phyloP scores from a whole-genome alignment of 225 moss, liverwort and hornwort species.

The Marchantia polymorpha region DNA sequence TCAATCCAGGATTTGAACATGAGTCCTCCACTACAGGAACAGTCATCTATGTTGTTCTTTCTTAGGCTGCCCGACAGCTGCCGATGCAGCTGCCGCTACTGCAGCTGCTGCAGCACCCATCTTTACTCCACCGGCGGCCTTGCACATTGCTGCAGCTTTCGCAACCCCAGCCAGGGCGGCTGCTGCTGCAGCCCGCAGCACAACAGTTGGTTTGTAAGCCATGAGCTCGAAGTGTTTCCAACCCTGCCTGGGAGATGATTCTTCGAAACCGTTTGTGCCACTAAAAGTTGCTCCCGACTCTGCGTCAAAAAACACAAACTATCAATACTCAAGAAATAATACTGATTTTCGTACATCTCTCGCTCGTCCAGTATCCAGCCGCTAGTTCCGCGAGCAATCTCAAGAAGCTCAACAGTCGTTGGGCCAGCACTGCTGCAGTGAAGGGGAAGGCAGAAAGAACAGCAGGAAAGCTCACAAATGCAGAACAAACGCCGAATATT shows the following conservation, averaged over 20 bases:
- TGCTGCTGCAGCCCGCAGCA: conserved; percentile 74
- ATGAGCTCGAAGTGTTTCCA: conserved; percentile 18
- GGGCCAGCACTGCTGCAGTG: no score
- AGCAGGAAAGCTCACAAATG: no score
- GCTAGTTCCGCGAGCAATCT: no score
- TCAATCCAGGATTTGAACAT: not conserved
- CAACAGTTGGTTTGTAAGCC: conserved; percentile 74
- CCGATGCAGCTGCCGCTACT: conserved; percentile 52
- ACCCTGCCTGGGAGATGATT: not conserved
- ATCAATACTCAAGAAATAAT: not conserved
- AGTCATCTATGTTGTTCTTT: conserved; percentile 38
- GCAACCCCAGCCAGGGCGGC: conserved; percentile 60
- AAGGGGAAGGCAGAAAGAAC: no score
- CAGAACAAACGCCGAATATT: no score
- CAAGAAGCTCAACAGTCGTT: no score
- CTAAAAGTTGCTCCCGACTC: not conserved
- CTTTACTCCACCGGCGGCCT: conserved; percentile 55
- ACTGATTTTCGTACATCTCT: no score
- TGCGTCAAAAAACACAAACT: conserved; percentile 2
- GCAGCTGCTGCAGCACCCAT: conserved; percentile 63
- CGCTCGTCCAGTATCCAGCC: no score
- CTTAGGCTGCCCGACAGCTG: conserved; percentile 41
- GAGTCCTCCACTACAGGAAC: not conserved
- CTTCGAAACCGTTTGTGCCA: not conserved
- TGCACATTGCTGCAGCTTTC: conserved; percentile 60